These are phyloP conservation scores for Botryotinia narcissicola DNA, from an alignment of 2,329 filamentous ascomycete species.

Conservation along the genomic window DNA sequence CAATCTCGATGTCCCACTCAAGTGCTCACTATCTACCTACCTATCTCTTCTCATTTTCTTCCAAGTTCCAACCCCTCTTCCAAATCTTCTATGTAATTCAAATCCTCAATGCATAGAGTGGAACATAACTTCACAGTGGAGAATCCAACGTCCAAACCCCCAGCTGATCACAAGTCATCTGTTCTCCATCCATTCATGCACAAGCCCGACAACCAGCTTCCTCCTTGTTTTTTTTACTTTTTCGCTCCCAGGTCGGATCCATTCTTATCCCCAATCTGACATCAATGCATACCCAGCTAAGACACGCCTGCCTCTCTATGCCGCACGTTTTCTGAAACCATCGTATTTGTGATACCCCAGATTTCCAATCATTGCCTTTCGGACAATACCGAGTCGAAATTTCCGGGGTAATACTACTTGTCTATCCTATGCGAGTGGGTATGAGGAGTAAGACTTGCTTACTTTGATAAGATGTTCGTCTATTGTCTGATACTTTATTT, in stretches of 20 bases:
- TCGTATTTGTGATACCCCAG: neutral
- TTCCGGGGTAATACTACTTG: neutral
- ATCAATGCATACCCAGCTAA: neutral
- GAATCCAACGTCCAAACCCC: neutral
- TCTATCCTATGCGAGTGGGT: neutral
- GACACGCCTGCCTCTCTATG: neutral
- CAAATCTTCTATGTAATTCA: neutral
- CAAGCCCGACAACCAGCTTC: neutral
- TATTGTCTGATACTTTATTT: neutral
- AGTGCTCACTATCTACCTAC: neutral
- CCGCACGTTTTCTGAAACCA: neutral
- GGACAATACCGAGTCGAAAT: neutral
- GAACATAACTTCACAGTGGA: neutral
- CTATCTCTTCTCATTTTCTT: neutral
- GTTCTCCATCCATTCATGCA: neutral
- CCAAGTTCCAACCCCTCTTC: neutral
- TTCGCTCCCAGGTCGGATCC: neutral
- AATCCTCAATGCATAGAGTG: neutral
- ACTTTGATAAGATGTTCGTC: neutral
- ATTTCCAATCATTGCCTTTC: neutral
- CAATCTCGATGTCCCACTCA: neutral
- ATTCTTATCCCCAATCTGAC: neutral
- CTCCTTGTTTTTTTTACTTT: neutral
- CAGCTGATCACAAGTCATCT: constrained; percentile 10
- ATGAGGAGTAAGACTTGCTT: neutral